These are phyloP conservation scores for Pseudodiploospora longispora DNA, from an alignment of 2,329 filamentous ascomycete genomes.

Conservation along the genomic window DNA sequence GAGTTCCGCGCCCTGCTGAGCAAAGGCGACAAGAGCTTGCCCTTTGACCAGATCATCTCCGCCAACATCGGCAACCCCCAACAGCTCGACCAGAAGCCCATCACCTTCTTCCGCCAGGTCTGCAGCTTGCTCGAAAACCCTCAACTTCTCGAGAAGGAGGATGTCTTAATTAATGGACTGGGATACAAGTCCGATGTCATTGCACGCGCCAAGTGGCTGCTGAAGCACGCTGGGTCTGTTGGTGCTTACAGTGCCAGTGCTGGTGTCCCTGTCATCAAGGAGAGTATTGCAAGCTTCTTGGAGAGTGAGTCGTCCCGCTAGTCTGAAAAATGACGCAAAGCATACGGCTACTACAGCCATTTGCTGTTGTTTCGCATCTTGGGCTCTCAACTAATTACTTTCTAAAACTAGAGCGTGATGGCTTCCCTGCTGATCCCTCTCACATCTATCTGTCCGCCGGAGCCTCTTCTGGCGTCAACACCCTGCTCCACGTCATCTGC, in stretches of 20 bases:
- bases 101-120: slow-evolving; percentile 98
- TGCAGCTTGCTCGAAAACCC: slow-evolving; percentile 91
- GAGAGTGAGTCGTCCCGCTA: slow-evolving; percentile 52
- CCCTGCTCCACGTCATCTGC: slow-evolving; percentile 83
- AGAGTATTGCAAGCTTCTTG: slow-evolving; percentile 88
- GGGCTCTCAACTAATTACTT: background rate
- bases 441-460: slow-evolving; percentile 88
- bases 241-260: slow-evolving; percentile 95
- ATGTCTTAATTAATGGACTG: slow-evolving; percentile 65
- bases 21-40: slow-evolving; percentile 52
- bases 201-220: slow-evolving; percentile 69
- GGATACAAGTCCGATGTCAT: slow-evolving; percentile 89
- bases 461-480: slow-evolving; percentile 91
- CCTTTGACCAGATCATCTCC: slow-evolving; percentile 85
- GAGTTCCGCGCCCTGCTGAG: slow-evolving; percentile 71
- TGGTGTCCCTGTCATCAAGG: slow-evolving; percentile 75
- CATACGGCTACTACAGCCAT: no score
- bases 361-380: background rate
- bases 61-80: slow-evolving; percentile 99
- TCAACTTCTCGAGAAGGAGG: slow-evolving; percentile 68
- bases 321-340: background rate
- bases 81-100: slow-evolving; percentile 97
- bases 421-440: slow-evolving; percentile 70
- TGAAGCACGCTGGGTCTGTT: slow-evolving; percentile 80
- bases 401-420: slow-evolving; percentile 60